Percentiles rank a stretch among this genome's conserved stretches.
These are phyloP conservation scores for Metschnikowia corniflorae DNA, from an alignment of 805 yeast genomes.

Conservation along the genomic window DNA sequence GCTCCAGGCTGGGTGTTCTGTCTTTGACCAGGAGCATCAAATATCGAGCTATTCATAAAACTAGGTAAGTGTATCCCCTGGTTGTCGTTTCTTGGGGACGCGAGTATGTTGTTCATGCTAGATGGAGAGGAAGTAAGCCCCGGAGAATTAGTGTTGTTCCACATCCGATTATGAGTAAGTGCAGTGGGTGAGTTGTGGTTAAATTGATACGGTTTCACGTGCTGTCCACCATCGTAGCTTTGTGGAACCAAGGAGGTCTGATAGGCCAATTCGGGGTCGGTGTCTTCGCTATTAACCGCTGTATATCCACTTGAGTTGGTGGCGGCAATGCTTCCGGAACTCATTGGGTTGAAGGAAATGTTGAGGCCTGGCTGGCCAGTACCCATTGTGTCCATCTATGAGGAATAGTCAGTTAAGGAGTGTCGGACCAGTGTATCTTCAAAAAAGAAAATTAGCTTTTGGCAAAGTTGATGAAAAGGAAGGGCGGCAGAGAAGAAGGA, in stretches of 20 bases:
- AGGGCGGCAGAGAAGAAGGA: background rate
- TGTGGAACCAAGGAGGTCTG: slow-evolving; percentile 8
- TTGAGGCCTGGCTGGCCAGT: slow-evolving; percentile 15
- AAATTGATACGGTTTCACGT: slow-evolving; percentile 8
- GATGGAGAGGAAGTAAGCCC: slow-evolving; percentile 6
- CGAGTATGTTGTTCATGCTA: slow-evolving; percentile 5
- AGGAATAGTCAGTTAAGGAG: background rate
- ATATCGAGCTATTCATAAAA: slow-evolving; percentile 14
- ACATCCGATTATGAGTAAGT: slow-evolving; percentile 6
- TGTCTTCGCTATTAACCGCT: slow-evolving; percentile 13
- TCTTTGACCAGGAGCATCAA: slow-evolving; percentile 3
- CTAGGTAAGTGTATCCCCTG: slow-evolving; percentile 19
- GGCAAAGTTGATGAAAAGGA: background rate
- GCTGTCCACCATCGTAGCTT: slow-evolving; percentile 8
- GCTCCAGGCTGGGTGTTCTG: slow-evolving; percentile 4
- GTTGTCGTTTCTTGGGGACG: slow-evolving; percentile 9
- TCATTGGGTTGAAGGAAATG: slow-evolving; percentile 14
- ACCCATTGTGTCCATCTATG: slow-evolving; percentile 8
- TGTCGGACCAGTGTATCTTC: slow-evolving; percentile 1
- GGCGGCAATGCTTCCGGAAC: slow-evolving; percentile 18
- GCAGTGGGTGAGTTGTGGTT: slow-evolving; percentile 7
- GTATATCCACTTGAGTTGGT: slow-evolving; percentile 16
- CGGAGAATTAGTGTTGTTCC: slow-evolving; percentile 8
- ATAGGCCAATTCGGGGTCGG: slow-evolving; percentile 13
- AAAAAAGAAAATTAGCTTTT: too few species aligned